These are phyloP conservation scores for Fusarium acutatum DNA, from an alignment of 2,329 filamentous ascomycete species.

Conservation along the genomic window DNA sequence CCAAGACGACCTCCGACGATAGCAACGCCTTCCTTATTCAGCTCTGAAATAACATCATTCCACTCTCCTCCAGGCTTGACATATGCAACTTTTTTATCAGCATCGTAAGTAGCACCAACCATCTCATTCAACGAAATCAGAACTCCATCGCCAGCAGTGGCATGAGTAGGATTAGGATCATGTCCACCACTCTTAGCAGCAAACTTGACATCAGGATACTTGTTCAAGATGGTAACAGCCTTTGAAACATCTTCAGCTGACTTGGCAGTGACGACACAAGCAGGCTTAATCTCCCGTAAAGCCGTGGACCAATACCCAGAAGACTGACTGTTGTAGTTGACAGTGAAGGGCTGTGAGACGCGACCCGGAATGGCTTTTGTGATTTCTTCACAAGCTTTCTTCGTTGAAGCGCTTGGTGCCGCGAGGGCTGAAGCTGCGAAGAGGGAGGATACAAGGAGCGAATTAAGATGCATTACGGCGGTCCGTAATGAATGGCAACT, in stretches of 20 bases:
- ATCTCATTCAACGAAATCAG: conserved; percentile 12
- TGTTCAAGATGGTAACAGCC: conserved; percentile 7
- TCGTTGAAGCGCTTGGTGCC: not conserved
- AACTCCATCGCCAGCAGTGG: conserved; percentile 3
- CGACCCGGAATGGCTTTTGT: not conserved
- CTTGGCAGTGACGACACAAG: not conserved
- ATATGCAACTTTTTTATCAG: conserved; percentile 3
- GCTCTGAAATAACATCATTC: conserved; percentile 15
- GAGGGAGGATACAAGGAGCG: not conserved
- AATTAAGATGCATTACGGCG: not conserved
- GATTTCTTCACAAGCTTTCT: conserved; percentile 11
- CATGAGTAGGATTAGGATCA: conserved; percentile 11
- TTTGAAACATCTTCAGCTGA: conserved; percentile 2
- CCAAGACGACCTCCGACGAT: conserved; percentile 6
- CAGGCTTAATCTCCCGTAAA: not conserved
- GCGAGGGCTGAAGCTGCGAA: conserved; percentile 10
- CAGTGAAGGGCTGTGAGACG: not conserved
- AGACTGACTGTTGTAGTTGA: not conserved
- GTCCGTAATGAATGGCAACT: not conserved
- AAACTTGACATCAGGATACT: conserved; percentile 19
- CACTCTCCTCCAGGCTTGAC: conserved; percentile 23
- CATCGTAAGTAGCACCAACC: conserved; percentile 3
- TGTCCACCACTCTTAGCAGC: conserved; percentile 16
- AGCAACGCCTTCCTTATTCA: not conserved
- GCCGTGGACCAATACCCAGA: conserved; percentile 4